Evolutionary conservation across 202 grass and related monocot genomes (phyloP).

Genomic region (Elaeis oleifera): DNA sequence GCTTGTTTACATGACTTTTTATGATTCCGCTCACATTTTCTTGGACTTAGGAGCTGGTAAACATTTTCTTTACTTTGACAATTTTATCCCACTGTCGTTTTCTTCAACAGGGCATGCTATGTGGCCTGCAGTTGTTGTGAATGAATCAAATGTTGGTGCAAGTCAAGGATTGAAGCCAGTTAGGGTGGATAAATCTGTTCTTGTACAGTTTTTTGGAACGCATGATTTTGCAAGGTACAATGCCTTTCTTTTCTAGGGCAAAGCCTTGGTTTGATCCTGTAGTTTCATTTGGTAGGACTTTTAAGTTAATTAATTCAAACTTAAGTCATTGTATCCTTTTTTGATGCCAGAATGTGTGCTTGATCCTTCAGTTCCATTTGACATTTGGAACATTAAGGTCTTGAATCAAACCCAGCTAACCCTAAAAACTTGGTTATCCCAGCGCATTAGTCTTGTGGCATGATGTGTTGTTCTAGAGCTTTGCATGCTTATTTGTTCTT

Average conservation of each 20-base stretch:
- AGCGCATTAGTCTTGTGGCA: no score
- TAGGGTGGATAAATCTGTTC: conserved; percentile 53
- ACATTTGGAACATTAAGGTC: no score
- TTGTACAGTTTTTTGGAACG: conserved; percentile 95
- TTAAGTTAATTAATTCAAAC: background rate
- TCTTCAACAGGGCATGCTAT: conserved; percentile 80
- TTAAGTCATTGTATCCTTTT: background rate
- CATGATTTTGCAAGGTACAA: conserved; percentile 98
- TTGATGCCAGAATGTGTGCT: no score
- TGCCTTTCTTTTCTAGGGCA: conserved; percentile 20
- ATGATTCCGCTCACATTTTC: no score
- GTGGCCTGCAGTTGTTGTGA: conserved; percentile 92
- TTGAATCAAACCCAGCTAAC: no score
- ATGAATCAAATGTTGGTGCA: conserved; percentile 60
- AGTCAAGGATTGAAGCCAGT: conserved; percentile 52
- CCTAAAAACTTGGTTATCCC: no score
- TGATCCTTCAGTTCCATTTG: no score
- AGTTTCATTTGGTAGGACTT: background rate
- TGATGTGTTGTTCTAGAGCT: no score
- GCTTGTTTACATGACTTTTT: no score
- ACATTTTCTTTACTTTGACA: background rate
- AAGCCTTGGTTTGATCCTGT: conserved; percentile 3
- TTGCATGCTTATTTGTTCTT: no score
- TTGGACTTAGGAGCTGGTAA: no score
- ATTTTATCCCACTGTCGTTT: background rate